Conservation (phyloP, 139 green algal genomes). For the Coelastrella sp. region DNA sequence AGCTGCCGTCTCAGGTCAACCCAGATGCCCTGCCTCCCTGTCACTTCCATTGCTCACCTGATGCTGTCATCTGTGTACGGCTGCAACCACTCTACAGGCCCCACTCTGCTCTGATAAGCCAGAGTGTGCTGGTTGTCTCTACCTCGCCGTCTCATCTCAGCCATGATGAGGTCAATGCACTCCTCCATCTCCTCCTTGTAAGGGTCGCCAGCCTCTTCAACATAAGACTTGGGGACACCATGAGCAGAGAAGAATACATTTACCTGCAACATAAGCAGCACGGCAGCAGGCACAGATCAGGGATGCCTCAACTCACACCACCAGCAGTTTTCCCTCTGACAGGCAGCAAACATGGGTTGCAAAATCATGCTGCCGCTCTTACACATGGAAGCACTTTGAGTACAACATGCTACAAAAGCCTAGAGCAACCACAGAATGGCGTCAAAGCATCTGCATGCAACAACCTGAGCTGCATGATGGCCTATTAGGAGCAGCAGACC, state of each 20-base stretch:
- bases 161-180: constrained; percentile 96
- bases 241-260: constrained; percentile 96
- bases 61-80: constrained; percentile 99
- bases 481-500: no score
- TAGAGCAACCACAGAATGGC: no score
- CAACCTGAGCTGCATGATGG: no score
- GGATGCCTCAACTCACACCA: neutral
- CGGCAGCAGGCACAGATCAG: neutral
- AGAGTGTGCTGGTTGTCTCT: constrained; percentile 92
- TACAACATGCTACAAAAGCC: no score
- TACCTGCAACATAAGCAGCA: constrained; percentile 4
- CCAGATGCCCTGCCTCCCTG: no score
- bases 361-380: no score
- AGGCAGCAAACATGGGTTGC: no score
- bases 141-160: constrained; percentile 77
- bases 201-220: constrained; percentile 95
- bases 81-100: constrained; percentile 97
- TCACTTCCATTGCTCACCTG: no score
- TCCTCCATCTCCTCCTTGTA: constrained; percentile 95
- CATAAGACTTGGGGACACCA: constrained; percentile 96
- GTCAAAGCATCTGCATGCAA: no score
- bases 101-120: constrained; percentile 97
- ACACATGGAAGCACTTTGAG: no score
- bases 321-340: no score
- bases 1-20: no score